Base-by-base conservation (phyloP, 768 basidiomycete species). In the Suillus fuscotomentosus region DNA sequence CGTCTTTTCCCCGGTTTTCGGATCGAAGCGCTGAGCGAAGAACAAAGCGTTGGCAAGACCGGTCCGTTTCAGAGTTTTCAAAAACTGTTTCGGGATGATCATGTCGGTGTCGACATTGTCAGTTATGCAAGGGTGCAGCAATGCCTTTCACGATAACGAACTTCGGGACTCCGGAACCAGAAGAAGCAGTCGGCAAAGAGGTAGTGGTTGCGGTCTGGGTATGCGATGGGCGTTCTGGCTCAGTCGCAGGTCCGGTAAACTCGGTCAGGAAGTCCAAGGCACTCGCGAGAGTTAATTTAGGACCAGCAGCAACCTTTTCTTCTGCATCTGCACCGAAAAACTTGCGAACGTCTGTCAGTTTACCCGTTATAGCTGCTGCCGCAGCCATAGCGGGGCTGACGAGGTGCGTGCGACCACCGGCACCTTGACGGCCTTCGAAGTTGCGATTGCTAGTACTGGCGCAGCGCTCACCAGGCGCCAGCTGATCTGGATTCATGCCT, bases 401-500 rank as follows among this genome's bases (percentile, higher is more conserved):
- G 67, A 97, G 82, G 75, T 97, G 94, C 3, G 94, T 97, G 42
- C 94, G 84, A 27, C 94, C 94, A 70, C 92, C 94, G 47, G 92
- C 85, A 67, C 94, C 86, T 82, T 95, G 84, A 75, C 94, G 88
- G 60, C 93, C 94, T 78, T 96, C 93, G 68, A 97, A 95, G 79
- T 97, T 96, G 64, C 94, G 87, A 78, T 96, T 95, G 70, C 92
- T 94, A 43, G 94, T 96, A 69, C 92, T 94, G 11, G 94, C 94
- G 71, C 94, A 96, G 51, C 94, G 89, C 71, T 90, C 84, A 15
- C 90, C 88, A 2, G 93, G 92, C 20, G 84, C 82, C 59, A 97
- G 81, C 72, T 95, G 92, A 77, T 97, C 94, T 14, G 94, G 92
- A 77, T 97, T 97, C 94, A 97, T 97, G 48, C 94, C 94, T 69